These are phyloP conservation scores for Domatiomyces catenatus DNA, from an alignment of 2,329 filamentous ascomycete species.

Conservation along the genomic window DNA sequence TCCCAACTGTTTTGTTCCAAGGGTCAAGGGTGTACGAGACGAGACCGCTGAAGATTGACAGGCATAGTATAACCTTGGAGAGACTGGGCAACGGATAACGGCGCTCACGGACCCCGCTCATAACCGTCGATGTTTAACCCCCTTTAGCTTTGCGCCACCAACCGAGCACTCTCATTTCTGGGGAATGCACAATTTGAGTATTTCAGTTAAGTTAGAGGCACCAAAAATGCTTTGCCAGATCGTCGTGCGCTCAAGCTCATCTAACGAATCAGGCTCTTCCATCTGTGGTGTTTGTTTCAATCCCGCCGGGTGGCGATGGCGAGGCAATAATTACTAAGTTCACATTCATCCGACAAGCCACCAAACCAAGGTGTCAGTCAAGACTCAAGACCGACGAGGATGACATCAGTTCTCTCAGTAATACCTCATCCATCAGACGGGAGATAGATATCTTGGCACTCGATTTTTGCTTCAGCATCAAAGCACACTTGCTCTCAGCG, in stretches of 20 bases:
- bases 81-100: background rate
- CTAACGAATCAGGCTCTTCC: background rate
- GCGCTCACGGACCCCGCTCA: background rate
- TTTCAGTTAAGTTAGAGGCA: background rate
- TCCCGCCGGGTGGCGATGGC: background rate
- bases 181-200: background rate
- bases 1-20: background rate
- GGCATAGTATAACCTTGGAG: background rate
- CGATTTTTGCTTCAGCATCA: background rate
- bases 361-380: background rate
- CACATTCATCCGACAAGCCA: background rate
- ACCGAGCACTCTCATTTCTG: background rate
- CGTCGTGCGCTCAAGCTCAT: background rate
- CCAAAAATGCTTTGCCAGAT: background rate
- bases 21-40: too few relatives aligned
- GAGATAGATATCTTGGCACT: background rate
- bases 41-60: background rate
- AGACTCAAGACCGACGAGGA: background rate
- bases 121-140: background rate
- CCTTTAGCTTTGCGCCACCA: background rate
- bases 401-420: background rate
- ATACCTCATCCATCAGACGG: background rate
- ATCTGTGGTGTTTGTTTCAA: background rate
- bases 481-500: too few relatives aligned
- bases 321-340: background rate